These are phyloP conservation scores for Aspergillus affinis DNA, from an alignment of 495 filamentous ascomycete genomes.

Conservation along the genomic window DNA sequence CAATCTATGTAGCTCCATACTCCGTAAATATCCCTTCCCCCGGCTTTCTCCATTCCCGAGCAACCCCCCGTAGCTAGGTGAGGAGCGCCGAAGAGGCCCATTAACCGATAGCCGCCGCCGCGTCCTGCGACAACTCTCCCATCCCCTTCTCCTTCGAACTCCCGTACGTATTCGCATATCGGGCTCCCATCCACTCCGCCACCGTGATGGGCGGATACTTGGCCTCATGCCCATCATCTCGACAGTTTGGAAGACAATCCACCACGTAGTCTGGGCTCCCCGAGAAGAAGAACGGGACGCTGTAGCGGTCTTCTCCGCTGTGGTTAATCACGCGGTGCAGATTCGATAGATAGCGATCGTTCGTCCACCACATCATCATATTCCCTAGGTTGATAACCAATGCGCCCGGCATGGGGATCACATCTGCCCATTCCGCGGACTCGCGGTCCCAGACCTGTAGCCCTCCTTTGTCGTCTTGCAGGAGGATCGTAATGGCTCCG, in stretches of 20 bases:
- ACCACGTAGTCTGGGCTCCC: slow-evolving; percentile 25
- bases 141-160: slow-evolving; percentile 10
- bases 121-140: slow-evolving; percentile 6
- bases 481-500: slow-evolving; percentile 46
- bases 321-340: slow-evolving; percentile 34
- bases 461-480: slow-evolving; percentile 38
- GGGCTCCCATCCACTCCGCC: slow-evolving; percentile 23
- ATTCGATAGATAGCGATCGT: slow-evolving; percentile 28
- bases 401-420: slow-evolving; percentile 34
- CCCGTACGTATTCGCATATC: slow-evolving; percentile 29
- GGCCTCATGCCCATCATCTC: slow-evolving; percentile 9
- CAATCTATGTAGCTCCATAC: too few species aligned
- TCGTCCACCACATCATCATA: slow-evolving; percentile 37
- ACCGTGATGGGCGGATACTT: slow-evolving; percentile 29
- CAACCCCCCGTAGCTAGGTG: too few species aligned
- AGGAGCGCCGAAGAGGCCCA: too few species aligned
- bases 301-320: slow-evolving; percentile 25
- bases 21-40: not conserved
- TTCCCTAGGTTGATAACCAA: slow-evolving; percentile 53
- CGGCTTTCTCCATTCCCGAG: not conserved
- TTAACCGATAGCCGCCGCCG: too few species aligned
- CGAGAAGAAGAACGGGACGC: slow-evolving; percentile 32
- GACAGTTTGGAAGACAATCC: slow-evolving; percentile 25
- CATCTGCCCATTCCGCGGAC: slow-evolving; percentile 28
- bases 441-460: slow-evolving; percentile 44